These are phyloP conservation scores for Vitis labrusca DNA, from an alignment of 164 flowering plant species.

Conservation along the genomic window DNA sequence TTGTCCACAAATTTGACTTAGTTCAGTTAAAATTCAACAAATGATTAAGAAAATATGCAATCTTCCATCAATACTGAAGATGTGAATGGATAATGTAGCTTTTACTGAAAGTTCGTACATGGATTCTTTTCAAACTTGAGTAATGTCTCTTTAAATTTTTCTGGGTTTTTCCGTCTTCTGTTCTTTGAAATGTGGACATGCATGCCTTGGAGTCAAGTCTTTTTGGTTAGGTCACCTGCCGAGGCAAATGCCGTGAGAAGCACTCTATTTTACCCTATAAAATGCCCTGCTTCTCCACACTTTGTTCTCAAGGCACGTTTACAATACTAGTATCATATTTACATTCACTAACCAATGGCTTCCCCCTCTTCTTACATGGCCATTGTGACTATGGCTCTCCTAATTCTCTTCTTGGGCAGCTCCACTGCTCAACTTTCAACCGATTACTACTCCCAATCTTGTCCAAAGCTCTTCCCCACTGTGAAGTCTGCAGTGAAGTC, in stretches of 20 bases:
- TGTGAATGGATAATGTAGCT: too few relatives aligned
- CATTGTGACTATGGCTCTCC: constrained; percentile 12
- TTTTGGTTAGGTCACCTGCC: constrained; percentile 42
- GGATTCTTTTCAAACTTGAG: too few relatives aligned
- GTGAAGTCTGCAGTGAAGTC: constrained; percentile 48
- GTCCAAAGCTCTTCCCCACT: constrained; percentile 44
- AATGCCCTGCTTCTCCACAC: constrained; percentile 1
- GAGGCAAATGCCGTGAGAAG: constrained; percentile 13
- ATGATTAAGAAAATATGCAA: too few relatives aligned
- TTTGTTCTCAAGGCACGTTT: background rate
- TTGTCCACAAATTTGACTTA: too few relatives aligned
- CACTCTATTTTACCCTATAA: background rate
- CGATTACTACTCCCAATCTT: constrained; percentile 56
- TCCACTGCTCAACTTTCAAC: constrained; percentile 71
- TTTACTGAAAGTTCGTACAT: too few relatives aligned
- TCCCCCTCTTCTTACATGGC: constrained; percentile 6
- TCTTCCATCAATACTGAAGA: too few relatives aligned
- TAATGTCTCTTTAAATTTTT: too few relatives aligned
- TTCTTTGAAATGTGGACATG: constrained; percentile 6
- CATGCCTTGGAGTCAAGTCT: constrained; percentile 16
- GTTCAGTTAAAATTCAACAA: too few relatives aligned
- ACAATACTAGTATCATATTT: too few relatives aligned
- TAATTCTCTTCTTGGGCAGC: constrained; percentile 38
- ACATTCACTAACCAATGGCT: constrained; percentile 16
- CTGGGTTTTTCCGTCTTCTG: too few relatives aligned